These are phyloP conservation scores for Przewalskia tangutica DNA, from an alignment of 257 asterid genomes.

Conservation along the genomic window DNA sequence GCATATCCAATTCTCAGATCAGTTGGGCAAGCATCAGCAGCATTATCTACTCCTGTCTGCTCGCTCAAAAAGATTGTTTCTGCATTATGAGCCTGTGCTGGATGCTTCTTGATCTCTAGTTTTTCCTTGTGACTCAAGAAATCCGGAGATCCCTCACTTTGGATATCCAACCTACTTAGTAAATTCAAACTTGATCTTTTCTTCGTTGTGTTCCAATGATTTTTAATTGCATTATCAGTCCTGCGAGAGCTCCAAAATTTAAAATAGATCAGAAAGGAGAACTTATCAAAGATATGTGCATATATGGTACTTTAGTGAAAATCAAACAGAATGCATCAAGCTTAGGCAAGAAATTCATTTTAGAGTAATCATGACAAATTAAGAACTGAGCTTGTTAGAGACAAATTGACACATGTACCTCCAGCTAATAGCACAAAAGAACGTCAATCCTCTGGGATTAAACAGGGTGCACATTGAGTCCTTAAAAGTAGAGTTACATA, in stretches of 20 bases:
- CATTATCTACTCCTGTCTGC: constrained; percentile 14
- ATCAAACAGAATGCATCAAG: neutral
- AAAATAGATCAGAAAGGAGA: neutral
- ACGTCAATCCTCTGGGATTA: neutral
- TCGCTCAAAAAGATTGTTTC: constrained; percentile 3
- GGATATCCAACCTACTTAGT: constrained; percentile 19
- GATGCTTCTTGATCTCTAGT: constrained; percentile 10
- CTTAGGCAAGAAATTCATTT: neutral
- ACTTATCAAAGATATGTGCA: neutral
- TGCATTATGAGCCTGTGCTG: constrained; percentile 7
- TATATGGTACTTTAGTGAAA: neutral
- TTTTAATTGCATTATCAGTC: constrained; percentile 76
- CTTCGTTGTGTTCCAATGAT: constrained; percentile 66
- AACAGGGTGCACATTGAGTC: neutral
- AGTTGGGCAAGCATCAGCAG: constrained; percentile 31
- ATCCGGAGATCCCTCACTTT: constrained; percentile 12
- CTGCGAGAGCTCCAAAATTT: constrained; percentile 22
- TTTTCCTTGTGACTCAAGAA: constrained; percentile 16
- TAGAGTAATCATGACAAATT: neutral
- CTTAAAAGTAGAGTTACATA: neutral
- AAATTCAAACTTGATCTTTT: constrained; percentile 41
- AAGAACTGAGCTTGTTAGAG: neutral
- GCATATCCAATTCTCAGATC: constrained; percentile 27
- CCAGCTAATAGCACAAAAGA: neutral
- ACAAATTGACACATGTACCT: neutral